Conservation (phyloP, 495 filamentous ascomycete species). For the Penicillium chermesinum region DNA sequence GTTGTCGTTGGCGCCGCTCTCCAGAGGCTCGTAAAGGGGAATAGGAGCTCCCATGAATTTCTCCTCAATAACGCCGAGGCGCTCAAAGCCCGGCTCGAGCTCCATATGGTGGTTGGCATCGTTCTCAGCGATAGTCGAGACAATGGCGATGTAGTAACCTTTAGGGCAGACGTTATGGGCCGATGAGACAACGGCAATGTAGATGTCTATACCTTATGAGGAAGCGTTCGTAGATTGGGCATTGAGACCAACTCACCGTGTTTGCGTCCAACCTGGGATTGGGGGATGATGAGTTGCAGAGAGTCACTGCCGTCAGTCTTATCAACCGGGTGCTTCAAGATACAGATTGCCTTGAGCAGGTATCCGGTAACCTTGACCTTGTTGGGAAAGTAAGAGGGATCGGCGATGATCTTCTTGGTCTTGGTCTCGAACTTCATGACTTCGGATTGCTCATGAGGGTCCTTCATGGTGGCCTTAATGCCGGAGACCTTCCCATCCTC, state of each 20-base stretch:
- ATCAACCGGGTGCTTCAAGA: slow-evolving; percentile 89
- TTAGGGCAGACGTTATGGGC: slow-evolving; percentile 98
- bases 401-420: slow-evolving; percentile 91
- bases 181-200: slow-evolving; percentile 92
- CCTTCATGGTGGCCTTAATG: slow-evolving; percentile 96
- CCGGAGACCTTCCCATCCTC: slow-evolving; percentile 75
- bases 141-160: slow-evolving; percentile 97
- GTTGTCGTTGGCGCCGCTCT: slow-evolving; percentile 79
- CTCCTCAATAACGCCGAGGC: slow-evolving; percentile 91
- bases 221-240: neutral
- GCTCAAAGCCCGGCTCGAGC: slow-evolving; percentile 87
- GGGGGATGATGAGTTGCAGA: slow-evolving; percentile 93
- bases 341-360: slow-evolving; percentile 92
- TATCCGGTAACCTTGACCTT: slow-evolving; percentile 85
- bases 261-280: slow-evolving; percentile 91
- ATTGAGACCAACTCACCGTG: slow-evolving; percentile 58
- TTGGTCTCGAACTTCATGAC: slow-evolving; percentile 93
- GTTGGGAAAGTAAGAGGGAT: slow-evolving; percentile 92
- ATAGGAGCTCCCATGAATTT: slow-evolving; percentile 90
- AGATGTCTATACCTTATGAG: slow-evolving; percentile 68
- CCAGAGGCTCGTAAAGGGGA: slow-evolving; percentile 87
- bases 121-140: slow-evolving; percentile 93
- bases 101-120: slow-evolving; percentile 91
- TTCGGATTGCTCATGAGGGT: slow-evolving; percentile 66
- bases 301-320: slow-evolving; percentile 87